Evolutionary conservation across 1,139 yeast species (phyloP), one percentile per base, ranked within the genome.

Genomic region (Yamadazyma jaroonii): DNA sequence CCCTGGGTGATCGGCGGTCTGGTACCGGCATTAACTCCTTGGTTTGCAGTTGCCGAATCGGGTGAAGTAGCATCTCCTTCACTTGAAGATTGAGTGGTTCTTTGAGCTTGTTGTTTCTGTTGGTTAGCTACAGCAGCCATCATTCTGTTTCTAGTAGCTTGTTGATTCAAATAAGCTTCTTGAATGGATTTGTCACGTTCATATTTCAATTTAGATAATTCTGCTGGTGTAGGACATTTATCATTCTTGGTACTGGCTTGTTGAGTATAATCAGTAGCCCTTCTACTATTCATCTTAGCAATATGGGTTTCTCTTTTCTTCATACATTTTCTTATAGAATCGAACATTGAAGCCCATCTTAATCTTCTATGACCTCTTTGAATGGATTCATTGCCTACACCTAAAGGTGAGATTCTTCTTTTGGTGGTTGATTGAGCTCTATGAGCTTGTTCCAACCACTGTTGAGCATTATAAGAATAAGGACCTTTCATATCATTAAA

Each of bases 281-380:
- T 59, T 39, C 68, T 55, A 34, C 61, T 62, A 36, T 55, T 59
- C 35, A 61, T 47, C 45, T 70, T 69, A 3, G 74, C 65, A 3
- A 56, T 48, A 2, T 65, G 64, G 27, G 59, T 59, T 57, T 92
- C 98, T 34, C 97, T 74, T 56, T 88, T 90, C 48, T 87, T 79
- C 84, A 90, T 88, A 46, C 84, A 73, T 61, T 89, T 90, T 41
- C 97, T 72, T 67, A 92, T 84, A 1, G 96, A 97, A 57, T 94
- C 98, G 67, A 92, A 87, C 88, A 92, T 84, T 35, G 96, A 85
- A 0, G 96, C 96, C 97, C 59, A 94, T 43, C 97, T 73, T 42
- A 92, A 67, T 38, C 95, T 72, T 42, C 87, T 68, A 54, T 92
- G 96, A 13, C 97, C 98, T 49, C 97, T 70, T 61, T 90, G 97